These are phyloP conservation scores for Coniella lustricola DNA, from an alignment of 2,329 filamentous ascomycete species.

Conservation along the genomic window DNA sequence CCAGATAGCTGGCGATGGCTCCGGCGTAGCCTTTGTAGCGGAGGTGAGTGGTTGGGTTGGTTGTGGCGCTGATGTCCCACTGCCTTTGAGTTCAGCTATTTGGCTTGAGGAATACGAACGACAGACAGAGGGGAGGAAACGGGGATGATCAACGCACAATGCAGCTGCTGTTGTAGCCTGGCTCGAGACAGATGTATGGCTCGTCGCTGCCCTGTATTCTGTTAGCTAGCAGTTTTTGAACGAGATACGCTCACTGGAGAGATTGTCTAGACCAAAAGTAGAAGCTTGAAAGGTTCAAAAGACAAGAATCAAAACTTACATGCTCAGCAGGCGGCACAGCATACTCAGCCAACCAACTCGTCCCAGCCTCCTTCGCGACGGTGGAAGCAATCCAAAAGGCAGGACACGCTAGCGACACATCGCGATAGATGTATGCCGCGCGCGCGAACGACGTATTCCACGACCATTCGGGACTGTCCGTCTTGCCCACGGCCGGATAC, in stretches of 20 bases:
- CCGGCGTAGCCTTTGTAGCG: conserved; percentile 1
- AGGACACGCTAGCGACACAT: neutral
- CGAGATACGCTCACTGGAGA: no score
- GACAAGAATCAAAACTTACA: neutral
- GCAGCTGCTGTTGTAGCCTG: conserved; percentile 2
- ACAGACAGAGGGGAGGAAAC: neutral
- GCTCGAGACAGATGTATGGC: conserved; percentile 1
- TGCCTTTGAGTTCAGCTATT: neutral
- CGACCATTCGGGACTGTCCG: neutral
- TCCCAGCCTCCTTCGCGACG: neutral
- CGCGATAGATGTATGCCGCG: conserved; percentile 1
- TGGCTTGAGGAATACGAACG: neutral
- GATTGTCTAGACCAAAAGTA: no score
- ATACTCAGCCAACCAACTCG: neutral
- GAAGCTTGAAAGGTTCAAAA: neutral
- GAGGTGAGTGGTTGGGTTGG: neutral
- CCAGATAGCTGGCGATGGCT: neutral
- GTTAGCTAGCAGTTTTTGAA: no score
- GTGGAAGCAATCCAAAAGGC: conserved; percentile 1
- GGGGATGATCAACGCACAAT: neutral
- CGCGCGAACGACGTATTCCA: neutral
- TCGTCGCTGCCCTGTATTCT: neutral
- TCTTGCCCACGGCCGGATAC: neutral
- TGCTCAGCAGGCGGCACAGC: neutral
- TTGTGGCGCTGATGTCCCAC: neutral